Percentiles rank a stretch among this genome's conserved stretches.
Evolutionary conservation across 2,329 filamentous ascomycete species (phyloP).

Genomic region (Leptographium lundbergii): DNA sequence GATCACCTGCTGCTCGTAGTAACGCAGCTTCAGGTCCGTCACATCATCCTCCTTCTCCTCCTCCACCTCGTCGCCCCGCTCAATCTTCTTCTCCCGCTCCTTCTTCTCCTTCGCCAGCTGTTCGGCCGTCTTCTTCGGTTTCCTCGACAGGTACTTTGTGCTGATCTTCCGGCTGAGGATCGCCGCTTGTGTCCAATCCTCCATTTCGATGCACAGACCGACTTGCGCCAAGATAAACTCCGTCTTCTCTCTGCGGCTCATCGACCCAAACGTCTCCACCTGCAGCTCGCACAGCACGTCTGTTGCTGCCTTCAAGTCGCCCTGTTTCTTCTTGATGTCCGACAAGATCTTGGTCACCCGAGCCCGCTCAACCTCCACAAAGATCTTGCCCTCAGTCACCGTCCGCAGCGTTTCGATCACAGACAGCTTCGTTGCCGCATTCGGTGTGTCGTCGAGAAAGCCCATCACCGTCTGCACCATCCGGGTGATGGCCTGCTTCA

Average conservation of each 20-base stretch:
- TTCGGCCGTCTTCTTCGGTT: slow-evolving; percentile 80
- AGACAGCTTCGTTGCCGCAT: slow-evolving; percentile 75
- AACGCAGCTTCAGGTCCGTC: slow-evolving; percentile 88
- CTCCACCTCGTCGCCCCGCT: slow-evolving; percentile 65
- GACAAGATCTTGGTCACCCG: slow-evolving; percentile 91
- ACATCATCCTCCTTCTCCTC: slow-evolving; percentile 76
- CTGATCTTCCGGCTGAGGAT: slow-evolving; percentile 96
- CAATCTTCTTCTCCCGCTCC: slow-evolving; percentile 75
- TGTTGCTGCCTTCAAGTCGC: slow-evolving; percentile 77
- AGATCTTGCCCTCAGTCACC: slow-evolving; percentile 99
- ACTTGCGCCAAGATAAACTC: slow-evolving; percentile 98
- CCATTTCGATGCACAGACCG: slow-evolving; percentile 83
- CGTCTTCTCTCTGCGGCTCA: slow-evolving; percentile 94
- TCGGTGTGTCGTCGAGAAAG: slow-evolving; percentile 79
- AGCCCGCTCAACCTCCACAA: slow-evolving; percentile 95
- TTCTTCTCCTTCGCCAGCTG: slow-evolving; percentile 85
- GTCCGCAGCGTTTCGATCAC: slow-evolving; percentile 92
- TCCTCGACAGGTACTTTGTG: slow-evolving; percentile 80
- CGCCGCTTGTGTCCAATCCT: slow-evolving; percentile 89
- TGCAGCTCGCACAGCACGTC: slow-evolving; percentile 95
- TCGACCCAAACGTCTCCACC: slow-evolving; percentile 97
- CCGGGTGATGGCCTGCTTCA: slow-evolving; percentile 96
- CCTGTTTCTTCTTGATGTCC: slow-evolving; percentile 93
- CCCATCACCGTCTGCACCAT: slow-evolving; percentile 97
- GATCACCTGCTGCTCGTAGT: slow-evolving; percentile 94